phyloP scores from a whole-genome alignment of 768 basidiomycete genomes.

The Lepiota brunneoincarnata region DNA sequence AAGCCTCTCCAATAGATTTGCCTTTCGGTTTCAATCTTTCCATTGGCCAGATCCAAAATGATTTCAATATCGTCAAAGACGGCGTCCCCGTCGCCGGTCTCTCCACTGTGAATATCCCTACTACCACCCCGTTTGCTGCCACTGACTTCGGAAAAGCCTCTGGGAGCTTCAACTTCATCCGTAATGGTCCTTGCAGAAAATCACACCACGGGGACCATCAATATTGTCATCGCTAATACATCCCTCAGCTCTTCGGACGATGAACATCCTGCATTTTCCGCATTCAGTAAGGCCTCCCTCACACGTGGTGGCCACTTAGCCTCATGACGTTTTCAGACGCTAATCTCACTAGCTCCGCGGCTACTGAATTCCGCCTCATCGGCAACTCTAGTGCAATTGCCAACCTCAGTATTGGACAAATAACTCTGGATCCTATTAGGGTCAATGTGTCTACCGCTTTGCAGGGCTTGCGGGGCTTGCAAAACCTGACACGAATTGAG shows the following conservation, averaged over 20 bases:
- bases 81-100: constrained; percentile 53
- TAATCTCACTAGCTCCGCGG: constrained; percentile 48
- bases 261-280: constrained; percentile 50
- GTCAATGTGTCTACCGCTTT: constrained; percentile 67
- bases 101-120: constrained; percentile 49
- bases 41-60: constrained; percentile 61
- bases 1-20: constrained; percentile 38
- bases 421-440: constrained; percentile 68
- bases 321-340: constrained; percentile 35
- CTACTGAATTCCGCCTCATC: constrained; percentile 52
- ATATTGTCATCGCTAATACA: constrained; percentile 59
- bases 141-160: constrained; percentile 36
- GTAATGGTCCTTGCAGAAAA: constrained; percentile 49
- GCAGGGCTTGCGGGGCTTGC: constrained; percentile 58
- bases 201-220: constrained; percentile 60
- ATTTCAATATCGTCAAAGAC: constrained; percentile 58
- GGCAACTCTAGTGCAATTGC: constrained; percentile 61
- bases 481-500: constrained; percentile 51
- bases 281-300: constrained; percentile 47
- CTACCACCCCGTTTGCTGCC: background rate
- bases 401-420: constrained; percentile 58
- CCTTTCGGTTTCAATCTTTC: constrained; percentile 68
- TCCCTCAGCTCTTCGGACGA: constrained; percentile 44
- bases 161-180: constrained; percentile 61
- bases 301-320: constrained; percentile 5